Base-by-base conservation (phyloP, 768 basidiomycete species). In the Boletus edulis region DNA sequence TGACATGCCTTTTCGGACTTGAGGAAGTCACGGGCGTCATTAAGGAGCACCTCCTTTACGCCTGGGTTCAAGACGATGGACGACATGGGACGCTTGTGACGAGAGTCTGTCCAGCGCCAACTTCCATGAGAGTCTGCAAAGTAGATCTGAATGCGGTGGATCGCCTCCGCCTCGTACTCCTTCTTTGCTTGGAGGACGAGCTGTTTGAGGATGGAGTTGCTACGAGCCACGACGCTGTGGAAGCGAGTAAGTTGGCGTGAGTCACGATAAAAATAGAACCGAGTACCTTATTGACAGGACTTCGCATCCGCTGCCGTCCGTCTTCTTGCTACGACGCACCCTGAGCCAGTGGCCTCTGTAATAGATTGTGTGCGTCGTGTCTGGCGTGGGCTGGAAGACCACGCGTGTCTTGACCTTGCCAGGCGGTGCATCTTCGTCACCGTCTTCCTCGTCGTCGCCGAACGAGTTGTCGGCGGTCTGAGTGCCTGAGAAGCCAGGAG, bases 171-270 rank as follows among this genome's bases (percentile, higher is more conserved):
- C 70, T 93, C 89, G 67, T 93, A 93, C 64, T 89, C 87, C 64
- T 82, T 83, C 77, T 93, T 93, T n/a, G 91, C 91, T 63, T 91
- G 87, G 22, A 92, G 81, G 41, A 94, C 88, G 58, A 94, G 86
- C 71, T 92, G 87, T 72, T 93, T 93, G 66, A 94, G 81, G 61
- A 93, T 87, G 38, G 82, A 80, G 72, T 93, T 92, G 55, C 79
- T 87, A 45, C 91, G 84, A 5, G 91, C 91, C 35, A 94, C 86
- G 54, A 94, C 91, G 63, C 87, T 89, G 69, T 9, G 43, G 44
- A 52, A 39, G 40, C 15, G 43, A n/a, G 38, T 72, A 9, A 55
- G 66, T 31, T n/a, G 44, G 29, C 56, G 47, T 5, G 46, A 52
- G 49, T 27, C 34, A 18, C n/a, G 54, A 42, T 45, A 58, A 56